These are phyloP conservation scores for Tricladium varicosporioides DNA, from an alignment of 2,329 filamentous ascomycete species.

Conservation along the genomic window DNA sequence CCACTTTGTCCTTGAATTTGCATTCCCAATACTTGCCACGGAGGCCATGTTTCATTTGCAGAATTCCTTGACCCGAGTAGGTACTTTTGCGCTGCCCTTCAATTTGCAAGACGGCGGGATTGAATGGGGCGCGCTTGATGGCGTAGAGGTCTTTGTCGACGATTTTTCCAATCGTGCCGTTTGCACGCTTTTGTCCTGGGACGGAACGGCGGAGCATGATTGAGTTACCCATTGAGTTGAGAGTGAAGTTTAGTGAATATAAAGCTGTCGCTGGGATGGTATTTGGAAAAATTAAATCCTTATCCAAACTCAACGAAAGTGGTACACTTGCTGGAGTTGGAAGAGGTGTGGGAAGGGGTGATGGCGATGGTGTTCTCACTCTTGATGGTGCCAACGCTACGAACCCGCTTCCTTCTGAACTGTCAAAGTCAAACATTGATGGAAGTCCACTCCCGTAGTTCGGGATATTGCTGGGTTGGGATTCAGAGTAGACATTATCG, in stretches of 20 bases:
- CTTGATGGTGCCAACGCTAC: background rate
- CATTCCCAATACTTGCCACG: slow-evolving; percentile 15
- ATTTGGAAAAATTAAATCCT: slow-evolving; percentile 17
- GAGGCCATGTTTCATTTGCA: slow-evolving; percentile 7
- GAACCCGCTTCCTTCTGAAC: background rate
- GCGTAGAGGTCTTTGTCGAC: slow-evolving; percentile 16
- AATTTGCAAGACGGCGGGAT: slow-evolving; percentile 4
- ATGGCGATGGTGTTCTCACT: background rate
- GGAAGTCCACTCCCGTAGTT: background rate
- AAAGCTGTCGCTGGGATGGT: slow-evolving; percentile 13
- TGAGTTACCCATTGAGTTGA: slow-evolving; percentile 13
- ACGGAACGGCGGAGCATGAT: slow-evolving; percentile 14
- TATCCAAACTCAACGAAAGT: slow-evolving; percentile 9
- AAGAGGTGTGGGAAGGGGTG: background rate
- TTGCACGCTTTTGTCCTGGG: background rate
- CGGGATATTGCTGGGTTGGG: background rate
- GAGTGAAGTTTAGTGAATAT: slow-evolving; percentile 15
- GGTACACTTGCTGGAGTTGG: background rate
- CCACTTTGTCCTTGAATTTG: slow-evolving; percentile 8
- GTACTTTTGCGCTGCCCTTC: slow-evolving; percentile 13
- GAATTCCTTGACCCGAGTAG: slow-evolving; percentile 4
- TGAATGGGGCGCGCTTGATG: slow-evolving; percentile 7
- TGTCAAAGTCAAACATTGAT: background rate
- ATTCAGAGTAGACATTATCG: background rate
- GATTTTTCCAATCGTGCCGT: slow-evolving; percentile 1